A percentile compares a stretch with the other conserved stretches of the same genome.
These are phyloP conservation scores for Monosiga brevicollis DNA, from an alignment of 78 protist genomes.

Conservation along the genomic window DNA sequence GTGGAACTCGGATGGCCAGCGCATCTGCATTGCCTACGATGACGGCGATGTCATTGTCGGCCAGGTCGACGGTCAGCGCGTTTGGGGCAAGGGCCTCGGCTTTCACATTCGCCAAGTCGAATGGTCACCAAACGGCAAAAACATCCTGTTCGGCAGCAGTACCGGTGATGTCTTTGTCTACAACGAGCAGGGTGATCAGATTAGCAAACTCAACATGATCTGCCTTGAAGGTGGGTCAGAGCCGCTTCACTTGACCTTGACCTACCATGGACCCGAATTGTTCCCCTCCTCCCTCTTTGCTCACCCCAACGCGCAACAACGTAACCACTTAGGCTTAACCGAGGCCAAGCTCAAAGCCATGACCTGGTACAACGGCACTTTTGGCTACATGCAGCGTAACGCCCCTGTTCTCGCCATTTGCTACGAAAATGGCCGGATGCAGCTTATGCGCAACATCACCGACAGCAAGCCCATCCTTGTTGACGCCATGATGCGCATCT, in stretches of 20 bases:
- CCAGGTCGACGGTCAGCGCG: constrained; percentile 53
- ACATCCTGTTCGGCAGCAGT: constrained; percentile 31
- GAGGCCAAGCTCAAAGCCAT: too few relatives aligned
- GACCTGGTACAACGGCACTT: constrained; percentile 35
- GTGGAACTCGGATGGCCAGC: constrained; percentile 65
- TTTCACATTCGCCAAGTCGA: constrained; percentile 13
- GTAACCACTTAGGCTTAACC: too few relatives aligned
- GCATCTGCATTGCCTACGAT: constrained; percentile 68
- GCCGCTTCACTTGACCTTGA: too few relatives aligned
- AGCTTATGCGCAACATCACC: constrained; percentile 39
- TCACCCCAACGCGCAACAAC: too few relatives aligned
- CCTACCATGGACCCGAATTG: too few relatives aligned
- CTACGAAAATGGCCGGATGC: constrained; percentile 51
- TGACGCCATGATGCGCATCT: constrained; percentile 48
- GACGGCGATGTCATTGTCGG: constrained; percentile 74
- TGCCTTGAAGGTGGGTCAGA: not conserved
- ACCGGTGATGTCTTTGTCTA: constrained; percentile 29
- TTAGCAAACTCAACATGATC: not conserved
- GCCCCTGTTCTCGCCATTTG: constrained; percentile 48
- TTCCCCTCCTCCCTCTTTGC: too few relatives aligned
- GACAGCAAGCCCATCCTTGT: constrained; percentile 52
- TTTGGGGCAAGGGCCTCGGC: constrained; percentile 60
- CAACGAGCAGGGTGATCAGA: constrained; percentile 14
- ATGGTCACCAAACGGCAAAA: constrained; percentile 65
- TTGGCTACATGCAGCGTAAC: constrained; percentile 5